Evolutionary conservation across 148 eudicot species (phyloP), one percentile per base, ranked within the genome.

Genomic region (Vaccinium vitisidaea): DNA sequence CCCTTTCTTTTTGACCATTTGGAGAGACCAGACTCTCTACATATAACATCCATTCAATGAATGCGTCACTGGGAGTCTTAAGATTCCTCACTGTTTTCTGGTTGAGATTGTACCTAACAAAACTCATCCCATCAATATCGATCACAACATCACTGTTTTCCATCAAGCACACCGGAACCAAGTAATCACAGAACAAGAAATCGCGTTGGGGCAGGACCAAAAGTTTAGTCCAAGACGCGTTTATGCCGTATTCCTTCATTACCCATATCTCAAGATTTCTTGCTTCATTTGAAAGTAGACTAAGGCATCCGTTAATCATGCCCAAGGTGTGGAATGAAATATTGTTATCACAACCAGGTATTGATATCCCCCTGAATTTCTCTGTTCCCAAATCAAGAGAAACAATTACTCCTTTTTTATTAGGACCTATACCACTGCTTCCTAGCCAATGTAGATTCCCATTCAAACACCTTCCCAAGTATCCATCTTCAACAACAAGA

Each of bases 11-110:
- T n/a, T n/a, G n/a, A n/a, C 32, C 32, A 80, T 25, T 0, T 10
- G 83, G 83, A 14, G 83, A 80, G 52, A 80, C 18, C 27, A 80
- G 50, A 43, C 83, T 80, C 83, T 80, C 83, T 8, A 21, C 53
- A n/a, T 80, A 80, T 8, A 58, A 52, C 15, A 79, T 16, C 32
- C 0, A 15, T 23, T 14, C 18, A 27, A 16, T 15, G 3, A 54
- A 5, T 0, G 1, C 19, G 8, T 5, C 59, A 27, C 16, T 15
- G 53, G 30, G 39, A 9, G n/a, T 8, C 18, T 52, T 79, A 2
- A 79, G 54, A 3, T 50, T 2, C 13, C 8, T 79, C 16, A 14
- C 21, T 23, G 19, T 19, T 16, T 25, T 27, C 8, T 50, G 19
- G 12, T 49, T 8, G 43, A 14, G 19, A 27, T 54, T 52, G 82